Evolutionary conservation across 129 eudicot species (phyloP).

Genomic region (Pulicaria dysenterica): DNA sequence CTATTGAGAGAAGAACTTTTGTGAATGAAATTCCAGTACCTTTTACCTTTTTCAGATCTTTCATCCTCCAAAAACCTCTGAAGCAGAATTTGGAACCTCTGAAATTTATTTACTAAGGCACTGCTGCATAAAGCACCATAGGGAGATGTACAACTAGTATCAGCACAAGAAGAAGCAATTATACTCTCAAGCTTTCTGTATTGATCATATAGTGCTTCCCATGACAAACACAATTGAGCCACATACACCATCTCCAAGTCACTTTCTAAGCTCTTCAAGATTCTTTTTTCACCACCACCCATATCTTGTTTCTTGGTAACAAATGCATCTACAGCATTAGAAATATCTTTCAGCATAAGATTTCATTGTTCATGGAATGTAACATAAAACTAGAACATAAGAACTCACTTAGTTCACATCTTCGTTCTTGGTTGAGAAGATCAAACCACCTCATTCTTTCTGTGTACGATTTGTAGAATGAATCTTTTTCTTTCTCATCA

Average conservation of each 20-base stretch:
- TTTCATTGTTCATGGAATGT: neutral
- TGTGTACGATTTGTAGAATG: constrained; percentile 44
- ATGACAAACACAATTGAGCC: constrained; percentile 66
- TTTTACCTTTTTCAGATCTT: constrained; percentile 39
- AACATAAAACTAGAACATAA: neutral
- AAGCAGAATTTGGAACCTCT: constrained; percentile 56
- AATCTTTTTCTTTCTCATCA: constrained; percentile 36
- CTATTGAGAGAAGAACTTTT: constrained; percentile 51
- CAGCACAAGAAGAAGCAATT: constrained; percentile 23
- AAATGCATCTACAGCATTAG: constrained; percentile 28
- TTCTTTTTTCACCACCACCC: constrained; percentile 41
- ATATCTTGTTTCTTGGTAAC: constrained; percentile 16
- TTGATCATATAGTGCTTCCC: constrained; percentile 69
- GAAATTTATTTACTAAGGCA: constrained; percentile 43
- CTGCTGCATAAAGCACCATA: constrained; percentile 38
- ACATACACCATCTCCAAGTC: constrained; percentile 71
- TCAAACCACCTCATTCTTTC: constrained; percentile 73
- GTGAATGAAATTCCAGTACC: constrained; percentile 38
- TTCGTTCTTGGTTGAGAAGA: constrained; percentile 58
- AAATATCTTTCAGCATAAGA: neutral
- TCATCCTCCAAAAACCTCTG: constrained; percentile 73
- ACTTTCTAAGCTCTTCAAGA: constrained; percentile 50
- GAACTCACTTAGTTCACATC: constrained; percentile 47
- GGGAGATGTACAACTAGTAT: constrained; percentile 25
- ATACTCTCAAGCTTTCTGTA: constrained; percentile 50